Evolutionary conservation across 1,139 yeast genomes (phyloP), one percentile per base, ranked within the genome.

Genomic region (Zygoascus meyerae): DNA sequence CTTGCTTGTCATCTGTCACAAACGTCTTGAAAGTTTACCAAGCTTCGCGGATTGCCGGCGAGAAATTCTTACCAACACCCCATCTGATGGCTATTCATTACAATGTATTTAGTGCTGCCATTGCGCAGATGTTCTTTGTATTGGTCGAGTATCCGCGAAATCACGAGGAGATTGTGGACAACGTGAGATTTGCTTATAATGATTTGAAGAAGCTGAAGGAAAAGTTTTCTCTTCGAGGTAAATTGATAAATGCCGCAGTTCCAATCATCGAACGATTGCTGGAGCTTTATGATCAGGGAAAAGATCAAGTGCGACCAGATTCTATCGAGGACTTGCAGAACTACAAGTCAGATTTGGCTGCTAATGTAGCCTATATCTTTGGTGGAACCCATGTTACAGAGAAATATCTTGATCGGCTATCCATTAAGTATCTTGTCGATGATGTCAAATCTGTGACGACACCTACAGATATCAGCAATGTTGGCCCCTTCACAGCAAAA

Each of bases 321-420:
- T 21, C 21, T 8, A 18, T 35, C n/a, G n/a, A 14, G 8, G 31
- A 31, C 10, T 26, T 42, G 10, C 35, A 37, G 15, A 30, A 42
- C 21, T 36, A 42, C 16, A 42, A 35, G 26, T 35, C 35, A 11
- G 36, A 42, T 26, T 11, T 42, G 35, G 45, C 45, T n/a, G 17
- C 34, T 12, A 37, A 37, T 28, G 36, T 42, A 17, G 36, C 45
- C 6, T 35, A 42, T 29, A 29, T 42, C 10, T 42, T 42, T 31
- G 45, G 45, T 11, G 45, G 45, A 16, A 31, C 35, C 31, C 28
- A 42, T 14, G 45, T 34, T 18, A 42, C 45, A 2, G 45, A 42
- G 15, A 35, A 31, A 36, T 42, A 42, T 36, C 39, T 42, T 15
- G 32, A 42, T 29, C 21, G 45, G 5, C 37, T 42, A 1, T 42